Base-by-base conservation (phyloP, 345 rosid genomes). In the Citrus trifoliata region DNA sequence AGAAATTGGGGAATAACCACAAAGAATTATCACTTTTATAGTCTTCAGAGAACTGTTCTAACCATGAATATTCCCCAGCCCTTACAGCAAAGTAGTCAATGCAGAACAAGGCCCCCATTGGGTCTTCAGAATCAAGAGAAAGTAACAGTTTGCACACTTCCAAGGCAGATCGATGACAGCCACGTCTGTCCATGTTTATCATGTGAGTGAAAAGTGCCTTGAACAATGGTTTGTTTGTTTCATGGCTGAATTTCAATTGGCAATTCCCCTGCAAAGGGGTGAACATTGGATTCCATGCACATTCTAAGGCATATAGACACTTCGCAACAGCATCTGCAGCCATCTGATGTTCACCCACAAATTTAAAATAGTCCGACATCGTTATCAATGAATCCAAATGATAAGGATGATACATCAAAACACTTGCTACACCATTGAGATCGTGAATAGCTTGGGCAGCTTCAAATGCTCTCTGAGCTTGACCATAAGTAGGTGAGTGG, bases 131-230 rank as follows among this genome's bases (percentile, higher is more conserved):
- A 84, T 95, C 97, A 40, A 95, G 79, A 1, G 95, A 88, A 78
- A 95, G 93, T 88, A 95, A 83, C 24, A 95, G 83, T 77, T 93
- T 95, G 91, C 97, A 95, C 62, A 91, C 97, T 85, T 95, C 98
- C 10, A 95, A 84, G 0, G 97, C 98, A 28, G 98, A 93, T 61
- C 93, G 91, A 82, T 93, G 96, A 78, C 98, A 95, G 70, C 98
- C 97, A 73, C 97, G 95, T 81, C 91, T 83, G 67, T 91, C 97
- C 97, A 95, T 85, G 81, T 89, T 88, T 81, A 90, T 91, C 97
- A 95, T 91, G 89, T 93, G 97, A 74, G 87, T 80, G 88, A 91
- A 95, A 68, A 95, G 94, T 32, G 93, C 58, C 9, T 84, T 87
- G 86, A 91, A 95, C 75, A 95, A 56, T 68, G 95, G 97, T 81